Conservation (phyloP, 306 rosid genomes). For the Trichosanthes cucumerina region DNA sequence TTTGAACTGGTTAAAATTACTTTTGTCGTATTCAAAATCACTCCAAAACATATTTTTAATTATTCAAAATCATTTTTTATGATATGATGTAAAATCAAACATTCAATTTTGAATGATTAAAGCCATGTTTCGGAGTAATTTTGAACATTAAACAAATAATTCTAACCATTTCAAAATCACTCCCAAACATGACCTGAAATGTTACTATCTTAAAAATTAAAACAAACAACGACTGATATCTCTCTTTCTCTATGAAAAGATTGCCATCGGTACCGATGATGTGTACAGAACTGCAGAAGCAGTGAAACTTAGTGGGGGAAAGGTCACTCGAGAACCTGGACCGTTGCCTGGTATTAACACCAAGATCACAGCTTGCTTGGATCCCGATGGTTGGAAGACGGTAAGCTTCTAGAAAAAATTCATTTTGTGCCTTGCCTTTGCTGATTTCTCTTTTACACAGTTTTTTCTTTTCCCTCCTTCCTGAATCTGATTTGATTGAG, state of each 20-base stretch:
- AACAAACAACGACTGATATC: background rate
- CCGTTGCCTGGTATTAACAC: slow-evolving; percentile 73
- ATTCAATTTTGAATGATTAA: too few species aligned
- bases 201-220: background rate
- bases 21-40: too few species aligned
- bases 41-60: too few species aligned
- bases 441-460: background rate
- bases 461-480: background rate
- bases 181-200: too few species aligned
- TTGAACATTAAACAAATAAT: too few species aligned
- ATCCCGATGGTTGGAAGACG: slow-evolving; percentile 97
- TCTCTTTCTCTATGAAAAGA: slow-evolving; percentile 26
- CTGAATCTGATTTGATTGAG: background rate
- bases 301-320: slow-evolving; percentile 71
- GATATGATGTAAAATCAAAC: too few species aligned
- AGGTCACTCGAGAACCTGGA: slow-evolving; percentile 80
- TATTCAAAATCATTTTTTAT: too few species aligned
- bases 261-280: slow-evolving; percentile 87
- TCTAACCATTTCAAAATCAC: too few species aligned
- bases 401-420: slow-evolving; percentile 29
- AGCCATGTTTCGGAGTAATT: too few species aligned
- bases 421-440: background rate
- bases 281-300: slow-evolving; percentile 93
- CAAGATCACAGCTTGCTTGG: slow-evolving; percentile 81
- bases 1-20: too few species aligned